phyloP scores from a whole-genome alignment of 2,329 filamentous ascomycete species.

The Rachicladosporium sp. region DNA sequence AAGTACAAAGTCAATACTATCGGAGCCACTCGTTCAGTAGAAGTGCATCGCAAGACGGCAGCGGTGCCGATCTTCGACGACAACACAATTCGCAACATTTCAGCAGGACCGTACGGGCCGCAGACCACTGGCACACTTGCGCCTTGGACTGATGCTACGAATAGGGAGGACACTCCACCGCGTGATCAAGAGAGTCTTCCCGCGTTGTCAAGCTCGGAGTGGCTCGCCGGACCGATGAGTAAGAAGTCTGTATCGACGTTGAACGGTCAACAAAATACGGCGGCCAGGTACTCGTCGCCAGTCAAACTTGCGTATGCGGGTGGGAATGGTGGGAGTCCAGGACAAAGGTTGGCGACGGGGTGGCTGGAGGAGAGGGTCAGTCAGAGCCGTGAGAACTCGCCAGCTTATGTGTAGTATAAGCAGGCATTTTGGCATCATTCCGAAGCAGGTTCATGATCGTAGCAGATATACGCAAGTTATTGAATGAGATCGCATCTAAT shows the following conservation, averaged over 20 bases:
- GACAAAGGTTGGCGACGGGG: slow-evolving; percentile 18
- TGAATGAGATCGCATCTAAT: no score
- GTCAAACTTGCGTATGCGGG: slow-evolving; percentile 4
- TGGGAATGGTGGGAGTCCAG: slow-evolving; percentile 11
- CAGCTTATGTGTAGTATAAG: background rate
- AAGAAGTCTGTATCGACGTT: slow-evolving; percentile 8
- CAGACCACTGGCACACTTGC: slow-evolving; percentile 3
- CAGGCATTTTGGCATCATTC: background rate
- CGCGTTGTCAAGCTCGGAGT: slow-evolving; percentile 18
- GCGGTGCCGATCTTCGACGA: slow-evolving; percentile 19
- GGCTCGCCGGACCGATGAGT: slow-evolving; percentile 13
- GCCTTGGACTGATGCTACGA: slow-evolving; percentile 3
- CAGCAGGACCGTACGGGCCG: slow-evolving; percentile 22
- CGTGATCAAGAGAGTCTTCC: slow-evolving; percentile 9
- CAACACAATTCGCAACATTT: slow-evolving; percentile 21
- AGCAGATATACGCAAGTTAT: background rate
- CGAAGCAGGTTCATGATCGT: background rate
- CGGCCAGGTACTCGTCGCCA: background rate
- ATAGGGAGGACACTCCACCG: slow-evolving; percentile 13
- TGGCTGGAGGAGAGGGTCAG: slow-evolving; percentile 16
- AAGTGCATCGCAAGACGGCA: slow-evolving; percentile 13
- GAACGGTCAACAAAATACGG: slow-evolving; percentile 4
- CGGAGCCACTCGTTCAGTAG: slow-evolving; percentile 11
- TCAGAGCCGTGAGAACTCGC: background rate
- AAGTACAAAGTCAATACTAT: slow-evolving; percentile 16